Percentiles rank a stretch among this genome's conserved stretches.
phyloP scores from a whole-genome alignment of 495 filamentous ascomycete species.

The Hypomontagnella submonticulosa region DNA sequence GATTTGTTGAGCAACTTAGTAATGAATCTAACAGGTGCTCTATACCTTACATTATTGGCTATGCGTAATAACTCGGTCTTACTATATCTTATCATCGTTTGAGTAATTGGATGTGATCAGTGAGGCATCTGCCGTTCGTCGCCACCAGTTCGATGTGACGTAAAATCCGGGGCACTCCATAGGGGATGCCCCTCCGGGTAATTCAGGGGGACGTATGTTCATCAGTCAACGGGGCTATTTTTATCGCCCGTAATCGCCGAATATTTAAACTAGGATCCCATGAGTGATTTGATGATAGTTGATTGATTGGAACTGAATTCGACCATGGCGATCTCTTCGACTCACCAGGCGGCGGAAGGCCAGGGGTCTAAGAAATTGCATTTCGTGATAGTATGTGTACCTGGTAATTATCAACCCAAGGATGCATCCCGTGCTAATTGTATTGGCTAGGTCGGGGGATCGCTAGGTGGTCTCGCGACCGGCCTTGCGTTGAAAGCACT shows the following conservation, averaged over 20 bases:
- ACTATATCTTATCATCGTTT: slow-evolving; percentile 32
- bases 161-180: slow-evolving; percentile 20
- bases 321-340: slow-evolving; percentile 29
- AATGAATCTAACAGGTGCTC: neutral
- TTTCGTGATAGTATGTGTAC: slow-evolving; percentile 47
- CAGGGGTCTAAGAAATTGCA: slow-evolving; percentile 42
- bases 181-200: slow-evolving; percentile 33
- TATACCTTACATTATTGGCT: neutral
- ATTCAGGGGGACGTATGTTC: slow-evolving; percentile 34
- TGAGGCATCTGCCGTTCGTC: slow-evolving; percentile 30
- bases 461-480: slow-evolving; percentile 57
- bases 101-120: slow-evolving; percentile 11
- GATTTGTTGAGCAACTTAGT: slow-evolving; percentile 14
- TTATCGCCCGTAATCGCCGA: slow-evolving; percentile 18
- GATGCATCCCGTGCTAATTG: neutral
- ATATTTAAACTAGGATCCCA: slow-evolving; percentile 2
- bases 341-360: slow-evolving; percentile 10
- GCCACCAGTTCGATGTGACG: slow-evolving; percentile 26
- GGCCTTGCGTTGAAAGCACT: slow-evolving; percentile 63
- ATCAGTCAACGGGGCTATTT: slow-evolving; percentile 21
- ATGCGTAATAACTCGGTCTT: neutral
- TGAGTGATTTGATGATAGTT: neutral
- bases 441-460: slow-evolving; percentile 58
- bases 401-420: neutral
- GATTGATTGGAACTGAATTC: neutral